Conservation (phyloP, 2,329 filamentous ascomycete species). For the Podosphaera xanthii region DNA sequence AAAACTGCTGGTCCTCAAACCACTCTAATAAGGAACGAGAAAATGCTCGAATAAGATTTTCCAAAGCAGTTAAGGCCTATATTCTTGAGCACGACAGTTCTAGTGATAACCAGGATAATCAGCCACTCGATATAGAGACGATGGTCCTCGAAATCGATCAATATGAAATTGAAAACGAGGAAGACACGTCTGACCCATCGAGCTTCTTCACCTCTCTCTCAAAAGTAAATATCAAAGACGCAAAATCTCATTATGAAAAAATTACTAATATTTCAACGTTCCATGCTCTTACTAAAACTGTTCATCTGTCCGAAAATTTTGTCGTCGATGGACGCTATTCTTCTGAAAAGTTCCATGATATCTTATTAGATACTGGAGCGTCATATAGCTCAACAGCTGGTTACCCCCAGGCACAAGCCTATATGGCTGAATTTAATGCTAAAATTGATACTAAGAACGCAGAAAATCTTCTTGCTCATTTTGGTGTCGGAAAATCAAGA, state of each 20-base stretch:
- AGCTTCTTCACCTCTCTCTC: neutral
- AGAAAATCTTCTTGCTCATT: neutral
- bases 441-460: neutral
- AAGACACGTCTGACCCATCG: neutral
- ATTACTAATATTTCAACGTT: neutral
- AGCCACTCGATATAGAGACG: neutral
- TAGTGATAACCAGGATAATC: neutral
- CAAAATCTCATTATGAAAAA: neutral
- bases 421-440: neutral
- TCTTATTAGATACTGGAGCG: neutral
- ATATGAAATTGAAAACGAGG: neutral
- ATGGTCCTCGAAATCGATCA: neutral
- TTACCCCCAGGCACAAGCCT: neutral
- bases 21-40: neutral
- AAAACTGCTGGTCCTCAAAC: neutral
- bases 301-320: neutral
- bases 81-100: neutral
- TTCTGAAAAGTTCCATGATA: too few relatives aligned
- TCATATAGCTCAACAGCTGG: neutral
- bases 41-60: neutral
- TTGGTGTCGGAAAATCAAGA: neutral
- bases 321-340: too few relatives aligned
- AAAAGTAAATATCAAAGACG: neutral
- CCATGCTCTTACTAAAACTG: neutral
- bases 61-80: neutral